Evolutionary conservation across 2,329 filamentous ascomycete genomes (phyloP), one percentile per base, ranked within the genome.

Genomic region (Rutstroemia sp.): DNA sequence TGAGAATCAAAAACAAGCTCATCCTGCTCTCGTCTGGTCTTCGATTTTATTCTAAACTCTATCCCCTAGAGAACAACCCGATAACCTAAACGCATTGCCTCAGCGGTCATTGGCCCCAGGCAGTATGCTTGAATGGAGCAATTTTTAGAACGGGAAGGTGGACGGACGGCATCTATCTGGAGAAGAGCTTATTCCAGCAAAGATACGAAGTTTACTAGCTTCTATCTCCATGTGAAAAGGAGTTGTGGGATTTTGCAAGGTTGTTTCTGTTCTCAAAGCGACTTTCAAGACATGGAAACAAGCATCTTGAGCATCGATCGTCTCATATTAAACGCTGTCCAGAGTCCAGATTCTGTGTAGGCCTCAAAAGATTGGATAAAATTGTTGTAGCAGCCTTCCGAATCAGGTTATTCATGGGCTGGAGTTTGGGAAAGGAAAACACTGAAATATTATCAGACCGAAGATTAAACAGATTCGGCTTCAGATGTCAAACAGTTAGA

Each of bases 21-120:
- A 60, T 56, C 46, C 63, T 54, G 58, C 34, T 54, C 61, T 58
- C 59, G 64, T 66, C 65, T 68, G 64, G 66, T 66, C 63, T 59
- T 45, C 63, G 48, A 10, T n/a, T 39, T 21, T 16, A 54, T 27
- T 18, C 25, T 19, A 49, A 30, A 54, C 42, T 54, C 18, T 19
- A 54, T 30, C 37, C 19, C 1, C 5, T 8, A 7, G 18, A 38
- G 1, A 21, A 12, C 14, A 38, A 18, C 7, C 27, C 44, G 39
- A 23, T 30, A 34, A 37, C 30, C 41, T 46, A 21, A 12, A 34
- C 14, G 44, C 45, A 30, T 25, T 47, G 37, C 52, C 30, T 19
- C 16, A 41, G 10, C 8, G 6, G 34, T 44, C 12, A 49, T 49
- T n/a, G 19, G 48, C 21, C 3, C 3, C 30, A 30, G 16, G 25